Base-by-base conservation (phyloP, 2,329 filamentous ascomycete species). In the Dactylellina cionopaga region DNA sequence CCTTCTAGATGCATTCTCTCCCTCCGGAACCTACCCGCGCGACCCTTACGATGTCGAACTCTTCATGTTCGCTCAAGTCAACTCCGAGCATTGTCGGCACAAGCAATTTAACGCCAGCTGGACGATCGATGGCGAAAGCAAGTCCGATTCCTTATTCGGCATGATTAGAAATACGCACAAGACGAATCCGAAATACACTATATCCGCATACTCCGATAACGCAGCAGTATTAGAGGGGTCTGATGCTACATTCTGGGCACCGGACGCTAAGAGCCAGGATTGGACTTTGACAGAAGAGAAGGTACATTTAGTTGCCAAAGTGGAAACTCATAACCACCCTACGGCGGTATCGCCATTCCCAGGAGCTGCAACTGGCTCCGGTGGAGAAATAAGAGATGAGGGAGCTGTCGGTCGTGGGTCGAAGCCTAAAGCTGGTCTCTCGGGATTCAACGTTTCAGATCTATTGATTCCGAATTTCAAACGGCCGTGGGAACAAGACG, bases 61-160 rank as follows among this genome's bases (percentile, higher is more conserved):
- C 19, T 98, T 98, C 85, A 98, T 98, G 95, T 99, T 98, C 80
- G 94, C 94, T 13, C 95, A 99, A 82, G 94, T 99, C 80, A 98
- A 98, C 83, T 98, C 94, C 2, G 95, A 99, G 84, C 94, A 98
- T 81, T 96, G 85, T 76, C 84, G 85, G 22, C 85, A 86, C 80
- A 96, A 97, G 84, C 91, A 96, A 77, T 99, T 99, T 86, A 99
- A 99, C 81, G 93, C 95, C 25, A 89, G 89, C 69, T 99, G 95
- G 92, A 95, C 89, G 13, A 96, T 99, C 77, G 93, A 99, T 80
- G 93, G 93, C 56, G 84, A 90, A 76, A 83, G 85, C 75, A 95
- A 93, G 85, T 85, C 87, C 46, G 86, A 90, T 79, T 94, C 90
- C 75, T 85, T 99, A 5, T 99, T 99, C 79, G 88, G 88, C 33